Conservation (phyloP, 495 filamentous ascomycete species). For the Astrocystis sublimbata region DNA sequence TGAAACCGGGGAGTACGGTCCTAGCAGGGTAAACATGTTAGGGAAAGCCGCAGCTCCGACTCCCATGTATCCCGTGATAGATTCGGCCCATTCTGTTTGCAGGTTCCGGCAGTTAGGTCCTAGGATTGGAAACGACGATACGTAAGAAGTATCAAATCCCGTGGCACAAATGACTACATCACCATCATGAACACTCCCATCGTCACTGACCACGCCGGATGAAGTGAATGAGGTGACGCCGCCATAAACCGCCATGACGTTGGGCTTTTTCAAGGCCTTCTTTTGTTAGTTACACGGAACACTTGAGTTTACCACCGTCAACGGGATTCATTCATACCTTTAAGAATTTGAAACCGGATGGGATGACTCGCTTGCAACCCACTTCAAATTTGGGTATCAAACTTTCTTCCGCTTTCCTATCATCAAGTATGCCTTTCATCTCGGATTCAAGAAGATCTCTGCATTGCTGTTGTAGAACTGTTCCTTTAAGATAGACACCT, state of each 20-base stretch:
- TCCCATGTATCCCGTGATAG: conserved; percentile 43
- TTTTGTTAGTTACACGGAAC: not conserved
- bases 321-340: conserved; percentile 45
- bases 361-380: conserved; percentile 54
- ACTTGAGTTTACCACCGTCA: not conserved
- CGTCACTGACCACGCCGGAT: conserved; percentile 25
- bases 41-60: conserved; percentile 42
- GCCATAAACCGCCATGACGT: not conserved
- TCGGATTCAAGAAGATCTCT: conserved; percentile 38
- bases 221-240: not conserved
- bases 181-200: conserved; percentile 48
- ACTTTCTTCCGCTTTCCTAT: conserved; percentile 14
- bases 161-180: conserved; percentile 48
- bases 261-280: not conserved
- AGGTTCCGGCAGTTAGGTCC: conserved; percentile 41
- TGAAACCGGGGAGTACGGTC: conserved; percentile 47
- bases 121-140: conserved; percentile 40
- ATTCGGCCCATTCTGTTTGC: conserved; percentile 37
- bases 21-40: conserved; percentile 51
- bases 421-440: conserved; percentile 44
- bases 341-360: conserved; percentile 28
- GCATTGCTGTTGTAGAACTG: conserved; percentile 24
- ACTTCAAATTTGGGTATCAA: conserved; percentile 47
- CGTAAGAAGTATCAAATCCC: conserved; percentile 51
- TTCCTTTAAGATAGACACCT: not conserved